Evolutionary conservation across 2,329 filamentous ascomycete species (phyloP).

Genomic region (Fusarium irregulare): DNA sequence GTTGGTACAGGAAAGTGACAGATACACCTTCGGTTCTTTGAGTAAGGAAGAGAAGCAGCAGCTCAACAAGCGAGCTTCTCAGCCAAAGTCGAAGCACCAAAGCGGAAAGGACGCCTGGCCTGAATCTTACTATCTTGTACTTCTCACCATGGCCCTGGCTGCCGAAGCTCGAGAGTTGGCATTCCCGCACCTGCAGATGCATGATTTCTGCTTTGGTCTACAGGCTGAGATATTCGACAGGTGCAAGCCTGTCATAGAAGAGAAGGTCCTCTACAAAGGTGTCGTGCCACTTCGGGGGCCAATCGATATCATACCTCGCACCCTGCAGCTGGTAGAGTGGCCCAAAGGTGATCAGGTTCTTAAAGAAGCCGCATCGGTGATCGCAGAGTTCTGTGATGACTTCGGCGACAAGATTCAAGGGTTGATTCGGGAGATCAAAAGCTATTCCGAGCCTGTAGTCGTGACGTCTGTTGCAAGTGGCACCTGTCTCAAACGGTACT

Average conservation of each 20-base stretch:
- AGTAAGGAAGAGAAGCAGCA: background rate
- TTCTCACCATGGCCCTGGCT: background rate
- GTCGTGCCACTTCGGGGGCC: background rate
- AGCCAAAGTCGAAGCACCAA: background rate
- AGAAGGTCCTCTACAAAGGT: background rate
- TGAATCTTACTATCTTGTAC: background rate
- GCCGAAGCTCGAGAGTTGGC: background rate
- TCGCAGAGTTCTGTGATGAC: background rate
- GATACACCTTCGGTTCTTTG: background rate
- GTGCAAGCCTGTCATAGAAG: background rate
- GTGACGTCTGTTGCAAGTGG: accelerated
- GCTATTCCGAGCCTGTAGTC: background rate
- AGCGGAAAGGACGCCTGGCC: background rate
- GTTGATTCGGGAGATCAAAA: background rate
- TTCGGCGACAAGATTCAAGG: background rate
- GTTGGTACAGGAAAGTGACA: background rate
- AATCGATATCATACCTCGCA: background rate
- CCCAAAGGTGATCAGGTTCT: background rate
- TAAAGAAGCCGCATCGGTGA: background rate
- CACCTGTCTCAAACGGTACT: background rate
- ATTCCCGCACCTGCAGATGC: background rate
- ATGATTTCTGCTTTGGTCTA: background rate
- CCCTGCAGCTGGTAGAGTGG: background rate
- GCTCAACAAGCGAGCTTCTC: background rate
- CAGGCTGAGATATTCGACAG: background rate